Conservation (phyloP, 495 filamentous ascomycete genomes). For the Terfezia boudieri region DNA sequence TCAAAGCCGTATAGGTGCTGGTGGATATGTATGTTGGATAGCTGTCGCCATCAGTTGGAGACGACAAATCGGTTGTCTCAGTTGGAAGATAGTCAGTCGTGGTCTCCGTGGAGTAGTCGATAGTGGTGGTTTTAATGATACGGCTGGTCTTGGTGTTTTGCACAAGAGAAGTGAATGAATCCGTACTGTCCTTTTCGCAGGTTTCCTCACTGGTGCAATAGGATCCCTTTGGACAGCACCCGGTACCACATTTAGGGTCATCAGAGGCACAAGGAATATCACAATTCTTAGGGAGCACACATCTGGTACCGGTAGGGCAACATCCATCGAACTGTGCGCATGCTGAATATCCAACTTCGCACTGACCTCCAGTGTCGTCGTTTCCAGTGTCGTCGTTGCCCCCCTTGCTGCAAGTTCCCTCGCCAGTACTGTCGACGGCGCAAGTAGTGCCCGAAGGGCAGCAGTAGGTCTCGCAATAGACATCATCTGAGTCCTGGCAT, state of each 20-base stretch:
- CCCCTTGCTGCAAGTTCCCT: constrained; percentile 1
- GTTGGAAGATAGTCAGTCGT: too few relatives aligned
- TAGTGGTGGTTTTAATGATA: too few relatives aligned
- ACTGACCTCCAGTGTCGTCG: background rate
- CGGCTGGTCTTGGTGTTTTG: too few relatives aligned
- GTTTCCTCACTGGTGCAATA: background rate
- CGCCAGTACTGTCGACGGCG: background rate
- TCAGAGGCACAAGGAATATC: background rate
- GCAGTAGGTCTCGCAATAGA: constrained; percentile 1
- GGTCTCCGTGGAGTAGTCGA: too few relatives aligned
- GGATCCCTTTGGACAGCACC: background rate
- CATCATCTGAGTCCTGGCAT: background rate
- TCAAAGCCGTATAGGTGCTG: too few relatives aligned
- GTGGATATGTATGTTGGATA: too few relatives aligned
- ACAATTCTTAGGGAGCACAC: background rate
- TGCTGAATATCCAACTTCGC: background rate
- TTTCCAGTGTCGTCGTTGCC: background rate
- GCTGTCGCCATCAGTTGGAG: too few relatives aligned
- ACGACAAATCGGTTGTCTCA: too few relatives aligned
- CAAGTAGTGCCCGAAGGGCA: constrained; percentile 1
- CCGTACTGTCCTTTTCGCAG: background rate
- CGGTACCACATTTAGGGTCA: background rate
- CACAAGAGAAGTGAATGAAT: too few relatives aligned
- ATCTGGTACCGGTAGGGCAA: background rate
- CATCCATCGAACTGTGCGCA: background rate